Conservation (phyloP, 805 yeast species). For the Yarrowia osloensis region DNA sequence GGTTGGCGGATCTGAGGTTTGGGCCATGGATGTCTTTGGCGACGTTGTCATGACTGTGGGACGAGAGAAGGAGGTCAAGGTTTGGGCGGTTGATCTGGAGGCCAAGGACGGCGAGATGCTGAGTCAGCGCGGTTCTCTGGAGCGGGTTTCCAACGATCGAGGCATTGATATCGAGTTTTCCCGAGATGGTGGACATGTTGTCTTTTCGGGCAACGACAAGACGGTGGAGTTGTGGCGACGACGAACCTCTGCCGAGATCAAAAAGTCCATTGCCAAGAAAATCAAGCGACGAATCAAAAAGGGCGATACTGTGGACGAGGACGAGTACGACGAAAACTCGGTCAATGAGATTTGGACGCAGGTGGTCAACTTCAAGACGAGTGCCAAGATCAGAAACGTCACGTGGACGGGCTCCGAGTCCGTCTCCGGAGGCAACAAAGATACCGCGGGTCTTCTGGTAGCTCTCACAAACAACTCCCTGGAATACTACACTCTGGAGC, state of each 20-base stretch:
- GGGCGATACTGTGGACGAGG: constrained; percentile 56
- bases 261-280: constrained; percentile 74
- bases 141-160: constrained; percentile 47
- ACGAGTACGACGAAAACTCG: constrained; percentile 44
- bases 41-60: constrained; percentile 67
- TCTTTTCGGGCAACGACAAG: constrained; percentile 75
- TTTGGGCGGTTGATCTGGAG: constrained; percentile 72
- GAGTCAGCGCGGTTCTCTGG: constrained; percentile 50
- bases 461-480: constrained; percentile 74
- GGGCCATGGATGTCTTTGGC: constrained; percentile 65
- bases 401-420: constrained; percentile 51
- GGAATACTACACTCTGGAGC: constrained; percentile 61
- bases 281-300: constrained; percentile 70
- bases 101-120: constrained; percentile 50
- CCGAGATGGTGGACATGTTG: constrained; percentile 42
- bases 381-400: constrained; percentile 62
- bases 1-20: constrained; percentile 92
- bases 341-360: constrained; percentile 56
- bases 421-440: constrained; percentile 36
- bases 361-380: constrained; percentile 64
- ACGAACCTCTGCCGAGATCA: constrained; percentile 73
- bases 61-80: constrained; percentile 74
- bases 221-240: constrained; percentile 78
- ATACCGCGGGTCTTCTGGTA: constrained; percentile 57
- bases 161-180: constrained; percentile 62